A percentile compares a stretch with the other conserved stretches of the same genome.
phyloP scores from a whole-genome alignment of 2,329 filamentous ascomycete genomes.

The Pseudogymnoascus sp. region DNA sequence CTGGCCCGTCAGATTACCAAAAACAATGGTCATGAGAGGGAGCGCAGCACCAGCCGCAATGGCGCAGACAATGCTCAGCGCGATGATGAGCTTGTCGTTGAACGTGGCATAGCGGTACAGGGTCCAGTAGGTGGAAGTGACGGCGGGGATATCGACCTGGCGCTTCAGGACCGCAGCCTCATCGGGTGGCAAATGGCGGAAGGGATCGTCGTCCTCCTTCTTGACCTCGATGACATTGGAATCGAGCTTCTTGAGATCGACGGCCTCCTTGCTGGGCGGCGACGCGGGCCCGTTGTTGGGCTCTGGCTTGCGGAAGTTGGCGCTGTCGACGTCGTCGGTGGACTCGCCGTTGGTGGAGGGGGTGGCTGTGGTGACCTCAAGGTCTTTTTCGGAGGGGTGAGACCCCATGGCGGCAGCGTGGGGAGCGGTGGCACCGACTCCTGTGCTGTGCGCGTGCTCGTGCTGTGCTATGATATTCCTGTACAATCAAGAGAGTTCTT shows the following conservation, averaged over 20 bases:
- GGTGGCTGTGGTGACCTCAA: conserved; percentile 11
- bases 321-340: conserved; percentile 15
- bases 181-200: conserved; percentile 52
- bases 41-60: conserved; percentile 52
- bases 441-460: neutral
- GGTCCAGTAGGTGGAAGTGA: conserved; percentile 57
- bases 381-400: neutral
- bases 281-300: no score
- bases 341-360: conserved; percentile 21
- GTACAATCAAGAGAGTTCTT: neutral
- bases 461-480: neutral
- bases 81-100: conserved; percentile 42
- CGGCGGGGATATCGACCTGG: conserved; percentile 57
- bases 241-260: conserved; percentile 36
- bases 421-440: neutral
- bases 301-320: conserved; percentile 19
- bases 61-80: conserved; percentile 42
- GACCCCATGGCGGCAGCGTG: neutral
- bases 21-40: conserved; percentile 53
- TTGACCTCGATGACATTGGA: conserved; percentile 28
- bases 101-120: conserved; percentile 46
- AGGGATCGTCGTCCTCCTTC: conserved; percentile 42
- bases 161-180: conserved; percentile 59
- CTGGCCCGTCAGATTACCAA: conserved; percentile 64
- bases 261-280: conserved; percentile 51